Evolutionary conservation across 129 eudicot genomes (phyloP).

Genomic region (Pittosporum tobira): DNA sequence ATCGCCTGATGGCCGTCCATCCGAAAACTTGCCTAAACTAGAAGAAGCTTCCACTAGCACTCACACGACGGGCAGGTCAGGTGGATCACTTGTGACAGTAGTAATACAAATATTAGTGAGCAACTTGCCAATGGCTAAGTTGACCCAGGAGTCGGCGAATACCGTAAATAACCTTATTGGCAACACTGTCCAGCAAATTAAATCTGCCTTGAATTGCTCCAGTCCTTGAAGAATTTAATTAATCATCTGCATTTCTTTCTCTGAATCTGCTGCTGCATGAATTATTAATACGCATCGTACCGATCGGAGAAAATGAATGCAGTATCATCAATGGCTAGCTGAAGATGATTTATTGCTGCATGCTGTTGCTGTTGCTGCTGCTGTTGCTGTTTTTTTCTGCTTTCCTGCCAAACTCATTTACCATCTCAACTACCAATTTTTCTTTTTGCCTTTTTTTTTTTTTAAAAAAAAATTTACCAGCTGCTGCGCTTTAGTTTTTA

Average conservation of each 20-base stretch:
- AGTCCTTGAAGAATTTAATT: conserved; percentile 10
- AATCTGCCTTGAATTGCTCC: conserved; percentile 55
- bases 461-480: neutral
- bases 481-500: neutral
- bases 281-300: conserved; percentile 19
- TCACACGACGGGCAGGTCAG: neutral
- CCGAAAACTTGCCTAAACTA: neutral
- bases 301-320: conserved; percentile 21
- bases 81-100: conserved; percentile 56
- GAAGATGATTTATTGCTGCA: conserved; percentile 50
- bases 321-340: conserved; percentile 45
- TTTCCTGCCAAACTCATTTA: conserved; percentile 30
- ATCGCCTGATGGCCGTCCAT: conserved; percentile 47
- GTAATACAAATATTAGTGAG: conserved; percentile 69
- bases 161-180: conserved; percentile 67
- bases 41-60: conserved; percentile 46
- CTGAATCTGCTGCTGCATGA: too few species aligned
- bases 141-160: conserved; percentile 63
- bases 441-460: conserved; percentile 7
- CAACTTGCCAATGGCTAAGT: conserved; percentile 43
- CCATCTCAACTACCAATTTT: conserved; percentile 50
- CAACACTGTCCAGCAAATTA: conserved; percentile 69
- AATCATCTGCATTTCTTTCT: neutral
- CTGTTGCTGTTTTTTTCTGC: conserved; percentile 23
- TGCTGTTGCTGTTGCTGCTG: conserved; percentile 33